Evolutionary conservation across 306 rosid species (phyloP), one percentile per base, ranked within the genome.

Genomic region (Lathyrus sativus): DNA sequence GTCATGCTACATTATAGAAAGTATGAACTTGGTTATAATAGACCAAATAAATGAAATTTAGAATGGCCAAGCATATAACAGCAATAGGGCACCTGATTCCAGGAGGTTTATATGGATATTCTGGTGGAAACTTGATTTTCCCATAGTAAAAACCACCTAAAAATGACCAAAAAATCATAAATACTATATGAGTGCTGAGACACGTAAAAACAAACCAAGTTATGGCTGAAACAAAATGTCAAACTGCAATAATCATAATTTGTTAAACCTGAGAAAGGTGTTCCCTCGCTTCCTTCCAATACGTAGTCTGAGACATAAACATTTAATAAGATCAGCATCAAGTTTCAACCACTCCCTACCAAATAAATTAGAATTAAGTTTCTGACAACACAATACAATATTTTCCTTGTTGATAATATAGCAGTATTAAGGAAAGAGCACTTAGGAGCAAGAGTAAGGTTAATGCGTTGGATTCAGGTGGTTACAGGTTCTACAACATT

Each of bases 271-370:
- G 96, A 85, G 85, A 93, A 93, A 60, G 99, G 95, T 50, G 99
- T 93, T 75, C 92, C 99, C 79, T 91, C 95, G 44, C 96, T 90
- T 88, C 99, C 99, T 85, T 93, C 99, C 85, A 93, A 72, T 50
- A 93, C 91, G 22, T 90, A 93, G 87, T 93, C 99, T 93, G 86
- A 62, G 75, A 76, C 37, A 76, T 55, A 48, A 62, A 28, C 19
- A 64, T 26, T 59, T 22, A 71, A 72, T 24, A 73, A 66, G 61
- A 59, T 79, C 67, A 81, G 81, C 31, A 64, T 62, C 35, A 62
- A 74, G 78, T 39, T 60, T 69, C 22, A 57, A 71, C 50, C 31
- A 64, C 45, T 39, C 46, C 31, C 45, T 51, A 71, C 50, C 41
- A 71, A 63, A 78, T 8, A 59, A 8, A 65, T 19, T 62, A 41